Percentiles rank a stretch among this genome's conserved stretches.
Conservation (phyloP, 2,329 filamentous ascomycete genomes). For the Ceratocystis ficicola region DNA sequence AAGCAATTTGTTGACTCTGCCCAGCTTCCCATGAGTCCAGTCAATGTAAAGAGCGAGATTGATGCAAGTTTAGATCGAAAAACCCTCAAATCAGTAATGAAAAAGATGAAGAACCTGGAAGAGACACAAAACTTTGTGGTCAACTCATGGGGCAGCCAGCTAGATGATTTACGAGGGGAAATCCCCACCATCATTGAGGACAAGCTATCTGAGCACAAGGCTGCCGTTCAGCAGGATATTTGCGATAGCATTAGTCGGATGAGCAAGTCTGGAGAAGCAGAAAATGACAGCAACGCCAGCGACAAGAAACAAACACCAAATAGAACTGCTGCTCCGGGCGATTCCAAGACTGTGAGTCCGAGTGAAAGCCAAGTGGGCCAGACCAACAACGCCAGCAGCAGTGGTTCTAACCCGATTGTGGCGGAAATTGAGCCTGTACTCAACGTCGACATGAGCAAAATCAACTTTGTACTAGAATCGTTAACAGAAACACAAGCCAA, state of each 20-base stretch:
- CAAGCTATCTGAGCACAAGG: conserved; percentile 1
- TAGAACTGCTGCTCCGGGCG: neutral
- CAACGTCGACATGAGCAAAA: neutral
- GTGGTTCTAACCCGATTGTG: too few relatives aligned
- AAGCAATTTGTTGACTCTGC: neutral
- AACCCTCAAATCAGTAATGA: neutral
- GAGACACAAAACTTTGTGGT: conserved; percentile 12
- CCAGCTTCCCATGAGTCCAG: neutral
- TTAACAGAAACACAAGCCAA: conserved; percentile 2
- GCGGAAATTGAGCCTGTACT: too few relatives aligned
- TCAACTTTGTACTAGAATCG: neutral
- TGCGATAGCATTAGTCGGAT: neutral
- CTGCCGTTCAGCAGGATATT: neutral
- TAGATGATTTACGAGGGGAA: conserved; percentile 15
- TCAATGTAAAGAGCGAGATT: neutral
- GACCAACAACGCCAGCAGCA: neutral
- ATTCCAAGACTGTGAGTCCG: neutral
- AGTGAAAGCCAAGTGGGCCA: neutral
- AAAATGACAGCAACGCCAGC: neutral
- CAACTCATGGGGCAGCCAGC: conserved; percentile 12
- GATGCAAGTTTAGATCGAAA: neutral
- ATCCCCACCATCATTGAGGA: conserved; percentile 7
- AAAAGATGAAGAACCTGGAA: conserved; percentile 16
- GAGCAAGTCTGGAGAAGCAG: neutral
- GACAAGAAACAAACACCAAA: neutral